These are phyloP conservation scores for Pseudogymnoascus sp. DNA, from an alignment of 2,329 filamentous ascomycete species.

Conservation along the genomic window DNA sequence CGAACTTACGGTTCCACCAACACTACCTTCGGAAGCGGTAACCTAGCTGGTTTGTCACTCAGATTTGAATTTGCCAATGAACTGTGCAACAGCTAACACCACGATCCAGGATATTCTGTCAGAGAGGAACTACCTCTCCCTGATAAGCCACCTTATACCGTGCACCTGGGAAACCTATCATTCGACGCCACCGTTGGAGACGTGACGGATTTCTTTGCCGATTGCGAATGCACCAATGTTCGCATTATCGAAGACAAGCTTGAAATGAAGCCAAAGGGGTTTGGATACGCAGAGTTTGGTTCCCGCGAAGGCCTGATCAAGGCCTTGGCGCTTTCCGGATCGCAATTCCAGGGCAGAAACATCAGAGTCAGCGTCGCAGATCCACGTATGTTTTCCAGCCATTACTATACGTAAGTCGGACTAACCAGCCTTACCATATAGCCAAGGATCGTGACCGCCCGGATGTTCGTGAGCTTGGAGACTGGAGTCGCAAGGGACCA, in stretches of 20 bases:
- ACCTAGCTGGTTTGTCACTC: slow-evolving; percentile 24
- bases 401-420: slow-evolving; percentile 26
- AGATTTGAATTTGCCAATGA: slow-evolving; percentile 6
- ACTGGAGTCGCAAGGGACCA: slow-evolving; percentile 91
- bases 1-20: slow-evolving; percentile 28
- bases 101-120: slow-evolving; percentile 44
- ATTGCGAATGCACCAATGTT: slow-evolving; percentile 80
- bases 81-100: slow-evolving; percentile 15
- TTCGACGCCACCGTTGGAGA: slow-evolving; percentile 85
- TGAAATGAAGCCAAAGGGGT: slow-evolving; percentile 90
- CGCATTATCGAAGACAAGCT: slow-evolving; percentile 96
- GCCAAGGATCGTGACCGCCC: slow-evolving; percentile 70
- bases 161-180: slow-evolving; percentile 91
- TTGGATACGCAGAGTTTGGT: slow-evolving; percentile 93
- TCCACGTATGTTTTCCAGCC: slow-evolving; percentile 64
- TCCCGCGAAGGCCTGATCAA: slow-evolving; percentile 84
- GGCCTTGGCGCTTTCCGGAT: slow-evolving; percentile 75
- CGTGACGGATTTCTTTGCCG: slow-evolving; percentile 77
- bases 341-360: slow-evolving; percentile 76
- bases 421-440: slow-evolving; percentile 32
- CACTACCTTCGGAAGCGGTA: slow-evolving; percentile 26
- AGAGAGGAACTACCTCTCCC: slow-evolving; percentile 81
- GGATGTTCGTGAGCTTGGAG: slow-evolving; percentile 73
- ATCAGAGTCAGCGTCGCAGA: slow-evolving; percentile 95
- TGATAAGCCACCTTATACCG: slow-evolving; percentile 87